A percentile compares a stretch with the other conserved stretches of the same genome.
These are phyloP conservation scores for Cryptosporidium sp. DNA, from an alignment of 169 alveolate genomes.

Conservation along the genomic window DNA sequence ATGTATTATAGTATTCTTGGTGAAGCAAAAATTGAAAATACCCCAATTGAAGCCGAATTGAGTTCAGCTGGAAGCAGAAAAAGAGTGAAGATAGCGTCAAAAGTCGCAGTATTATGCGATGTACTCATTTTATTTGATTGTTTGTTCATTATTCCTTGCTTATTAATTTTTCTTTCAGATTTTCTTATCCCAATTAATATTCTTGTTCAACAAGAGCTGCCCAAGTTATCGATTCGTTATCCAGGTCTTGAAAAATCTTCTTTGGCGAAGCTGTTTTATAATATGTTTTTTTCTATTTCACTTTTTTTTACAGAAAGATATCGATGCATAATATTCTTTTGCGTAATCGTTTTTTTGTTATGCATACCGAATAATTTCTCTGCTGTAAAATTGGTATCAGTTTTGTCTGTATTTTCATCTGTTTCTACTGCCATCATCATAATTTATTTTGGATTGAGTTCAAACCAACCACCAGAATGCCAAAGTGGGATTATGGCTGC, in stretches of 20 bases:
- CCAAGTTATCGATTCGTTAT: constrained; percentile 13
- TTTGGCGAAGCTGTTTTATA: neutral
- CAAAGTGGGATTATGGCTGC: neutral
- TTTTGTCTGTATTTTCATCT: constrained; percentile 52
- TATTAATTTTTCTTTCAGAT: constrained; percentile 58
- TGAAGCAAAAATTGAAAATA: constrained; percentile 9
- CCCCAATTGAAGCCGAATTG: neutral
- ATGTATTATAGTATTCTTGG: constrained; percentile 67
- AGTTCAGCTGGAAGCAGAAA: constrained; percentile 1
- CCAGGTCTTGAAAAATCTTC: constrained; percentile 20
- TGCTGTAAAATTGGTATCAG: constrained; percentile 52
- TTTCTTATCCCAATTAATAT: constrained; percentile 33
- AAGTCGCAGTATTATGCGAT: constrained; percentile 12
- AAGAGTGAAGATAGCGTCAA: constrained; percentile 26
- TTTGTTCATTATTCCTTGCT: constrained; percentile 59
- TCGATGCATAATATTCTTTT: constrained; percentile 48
- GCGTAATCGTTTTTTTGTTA: constrained; percentile 46
- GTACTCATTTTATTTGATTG: constrained; percentile 50
- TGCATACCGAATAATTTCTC: constrained; percentile 56
- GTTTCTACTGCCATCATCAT: constrained; percentile 55
- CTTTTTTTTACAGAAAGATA: constrained; percentile 43
- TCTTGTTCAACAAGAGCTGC: constrained; percentile 34
- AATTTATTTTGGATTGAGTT: constrained; percentile 10
- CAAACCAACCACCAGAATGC: constrained; percentile 56
- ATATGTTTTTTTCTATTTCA: constrained; percentile 22